Evolutionary conservation across 73 alveolate genomes (phyloP).

Genomic region (Durusdinium trenchii): DNA sequence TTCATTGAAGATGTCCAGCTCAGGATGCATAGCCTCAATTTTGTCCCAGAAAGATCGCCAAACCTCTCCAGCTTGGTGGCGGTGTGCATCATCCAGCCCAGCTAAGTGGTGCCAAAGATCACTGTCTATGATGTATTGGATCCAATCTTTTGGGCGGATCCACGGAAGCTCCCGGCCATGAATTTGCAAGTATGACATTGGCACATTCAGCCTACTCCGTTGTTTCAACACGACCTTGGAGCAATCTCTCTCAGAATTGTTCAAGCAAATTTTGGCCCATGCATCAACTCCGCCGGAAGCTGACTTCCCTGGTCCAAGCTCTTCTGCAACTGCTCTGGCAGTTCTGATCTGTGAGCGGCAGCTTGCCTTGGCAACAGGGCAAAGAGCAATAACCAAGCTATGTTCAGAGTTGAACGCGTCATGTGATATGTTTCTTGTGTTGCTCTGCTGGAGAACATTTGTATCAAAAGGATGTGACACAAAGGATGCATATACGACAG

Average conservation of each 20-base stretch:
- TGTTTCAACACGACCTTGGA: background rate
- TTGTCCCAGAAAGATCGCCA: background rate
- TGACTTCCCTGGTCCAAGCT: background rate
- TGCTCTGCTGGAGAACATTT: too few relatives aligned
- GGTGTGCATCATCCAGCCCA: background rate
- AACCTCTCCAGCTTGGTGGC: background rate
- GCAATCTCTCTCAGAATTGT: slow-evolving; percentile 13
- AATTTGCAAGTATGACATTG: background rate
- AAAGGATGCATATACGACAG: too few relatives aligned
- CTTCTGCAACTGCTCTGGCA: slow-evolving; percentile 27
- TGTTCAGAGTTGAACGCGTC: too few relatives aligned
- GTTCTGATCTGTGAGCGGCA: slow-evolving; percentile 33
- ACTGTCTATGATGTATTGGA: background rate
- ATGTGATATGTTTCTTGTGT: too few relatives aligned
- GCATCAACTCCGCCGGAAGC: background rate
- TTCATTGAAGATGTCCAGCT: background rate
- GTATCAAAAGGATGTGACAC: too few relatives aligned
- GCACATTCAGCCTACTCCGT: background rate
- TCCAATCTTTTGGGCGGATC: slow-evolving; percentile 30
- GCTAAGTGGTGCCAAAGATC: background rate
- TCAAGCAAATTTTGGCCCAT: background rate
- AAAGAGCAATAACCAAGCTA: too few relatives aligned
- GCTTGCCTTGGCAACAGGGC: slow-evolving; percentile 70
- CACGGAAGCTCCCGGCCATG: background rate
- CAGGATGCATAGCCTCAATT: background rate